Conservation (phyloP, 2,329 filamentous ascomycete species). For the Phoma sp. region DNA sequence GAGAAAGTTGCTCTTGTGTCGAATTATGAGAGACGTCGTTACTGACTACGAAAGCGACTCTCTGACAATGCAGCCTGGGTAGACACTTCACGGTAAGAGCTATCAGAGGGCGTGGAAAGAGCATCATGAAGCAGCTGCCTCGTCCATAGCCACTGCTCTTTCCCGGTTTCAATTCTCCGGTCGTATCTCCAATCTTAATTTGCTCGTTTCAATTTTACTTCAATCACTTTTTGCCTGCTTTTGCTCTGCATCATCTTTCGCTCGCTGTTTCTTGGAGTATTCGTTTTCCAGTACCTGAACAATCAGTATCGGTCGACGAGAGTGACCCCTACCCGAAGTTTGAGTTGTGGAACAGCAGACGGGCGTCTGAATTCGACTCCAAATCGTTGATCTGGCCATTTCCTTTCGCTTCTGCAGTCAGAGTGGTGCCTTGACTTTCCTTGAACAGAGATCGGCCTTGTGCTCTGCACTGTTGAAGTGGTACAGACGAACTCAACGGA, state of each 20-base stretch:
- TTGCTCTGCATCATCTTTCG: slow-evolving; percentile 6
- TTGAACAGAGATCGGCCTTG: neutral
- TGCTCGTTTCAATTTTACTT: neutral
- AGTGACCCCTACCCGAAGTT: neutral
- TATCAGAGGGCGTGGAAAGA: neutral
- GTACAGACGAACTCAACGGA: neutral
- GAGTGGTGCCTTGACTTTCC: neutral
- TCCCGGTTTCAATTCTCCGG: neutral
- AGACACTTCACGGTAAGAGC: neutral
- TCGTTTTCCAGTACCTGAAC: neutral
- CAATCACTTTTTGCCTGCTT: neutral
- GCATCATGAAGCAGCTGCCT: neutral
- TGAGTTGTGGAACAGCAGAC: neutral
- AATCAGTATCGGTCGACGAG: neutral
- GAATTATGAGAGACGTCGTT: neutral
- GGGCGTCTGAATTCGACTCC: neutral
- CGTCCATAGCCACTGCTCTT: neutral
- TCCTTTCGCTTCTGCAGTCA: neutral
- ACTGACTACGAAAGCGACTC: neutral
- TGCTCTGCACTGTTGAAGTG: neutral
- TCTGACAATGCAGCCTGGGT: neutral
- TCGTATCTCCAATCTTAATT: no score
- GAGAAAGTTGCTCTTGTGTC: neutral
- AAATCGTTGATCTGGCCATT: neutral
- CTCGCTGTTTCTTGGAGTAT: slow-evolving; percentile 8